Evolutionary conservation across 345 rosid species (phyloP).

Genomic region (Eucalyptus sp.): DNA sequence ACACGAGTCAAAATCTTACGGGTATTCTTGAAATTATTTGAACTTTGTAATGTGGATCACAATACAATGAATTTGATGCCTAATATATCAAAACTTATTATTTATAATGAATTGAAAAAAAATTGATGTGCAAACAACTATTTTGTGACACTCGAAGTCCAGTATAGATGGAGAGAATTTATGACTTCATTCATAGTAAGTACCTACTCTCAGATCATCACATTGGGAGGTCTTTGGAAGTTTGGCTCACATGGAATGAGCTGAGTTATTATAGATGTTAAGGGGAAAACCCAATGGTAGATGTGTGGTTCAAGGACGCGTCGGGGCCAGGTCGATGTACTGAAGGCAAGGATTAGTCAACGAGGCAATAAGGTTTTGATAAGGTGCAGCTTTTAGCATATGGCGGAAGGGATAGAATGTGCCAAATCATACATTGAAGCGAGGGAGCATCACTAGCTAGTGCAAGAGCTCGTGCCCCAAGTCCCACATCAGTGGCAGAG

Average conservation of each 20-base stretch:
- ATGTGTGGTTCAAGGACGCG: background rate
- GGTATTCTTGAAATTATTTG: background rate
- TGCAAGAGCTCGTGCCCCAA: background rate
- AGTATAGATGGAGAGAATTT: background rate
- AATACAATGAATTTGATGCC: background rate
- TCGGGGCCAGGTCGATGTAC: background rate
- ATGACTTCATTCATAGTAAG: background rate
- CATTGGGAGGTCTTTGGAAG: background rate
- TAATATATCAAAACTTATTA: background rate
- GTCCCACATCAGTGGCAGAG: background rate
- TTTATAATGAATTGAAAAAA: background rate
- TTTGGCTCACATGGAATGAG: background rate
- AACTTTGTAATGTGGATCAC: background rate
- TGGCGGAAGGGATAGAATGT: background rate
- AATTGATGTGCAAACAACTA: background rate
- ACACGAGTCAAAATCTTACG: background rate
- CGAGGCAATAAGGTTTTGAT: background rate
- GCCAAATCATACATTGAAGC: background rate
- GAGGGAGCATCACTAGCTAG: background rate
- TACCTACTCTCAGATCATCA: background rate
- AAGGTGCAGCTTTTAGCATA: background rate
- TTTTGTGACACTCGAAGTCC: background rate
- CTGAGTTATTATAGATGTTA: accelerated
- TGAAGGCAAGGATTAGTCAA: background rate
- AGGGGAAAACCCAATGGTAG: background rate